These are phyloP conservation scores for Aspergillus sp. DNA, from an alignment of 2,329 filamentous ascomycete genomes.

Conservation along the genomic window DNA sequence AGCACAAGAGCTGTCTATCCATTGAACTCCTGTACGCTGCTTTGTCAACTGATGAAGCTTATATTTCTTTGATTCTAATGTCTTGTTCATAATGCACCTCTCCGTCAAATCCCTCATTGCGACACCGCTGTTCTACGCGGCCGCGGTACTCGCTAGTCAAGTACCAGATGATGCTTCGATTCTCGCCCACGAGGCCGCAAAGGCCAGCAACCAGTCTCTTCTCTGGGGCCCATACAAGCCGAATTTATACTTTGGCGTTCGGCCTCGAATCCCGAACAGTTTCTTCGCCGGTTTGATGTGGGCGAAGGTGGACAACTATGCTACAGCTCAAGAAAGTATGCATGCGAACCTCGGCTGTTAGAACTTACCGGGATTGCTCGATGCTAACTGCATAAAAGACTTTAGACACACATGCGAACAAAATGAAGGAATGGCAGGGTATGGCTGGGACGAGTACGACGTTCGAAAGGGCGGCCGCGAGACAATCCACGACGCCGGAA, in stretches of 20 bases:
- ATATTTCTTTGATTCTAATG: constrained; percentile 22
- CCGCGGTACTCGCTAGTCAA: constrained; percentile 34
- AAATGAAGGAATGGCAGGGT: constrained; percentile 88
- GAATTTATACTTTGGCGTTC: constrained; percentile 91
- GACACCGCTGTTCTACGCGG: constrained; percentile 33
- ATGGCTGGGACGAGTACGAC: constrained; percentile 98
- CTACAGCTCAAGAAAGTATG: constrained; percentile 75
- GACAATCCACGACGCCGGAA: constrained; percentile 86
- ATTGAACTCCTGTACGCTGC: constrained; percentile 17
- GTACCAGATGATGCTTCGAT: constrained; percentile 39
- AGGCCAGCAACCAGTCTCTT: constrained; percentile 75
- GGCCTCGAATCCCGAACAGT: constrained; percentile 79
- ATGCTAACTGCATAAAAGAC: constrained; percentile 61
- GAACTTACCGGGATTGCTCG: neutral
- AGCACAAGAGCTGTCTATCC: neutral
- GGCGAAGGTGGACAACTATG: constrained; percentile 81
- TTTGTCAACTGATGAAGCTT: constrained; percentile 23
- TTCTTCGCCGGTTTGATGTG: constrained; percentile 85
- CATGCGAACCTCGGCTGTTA: constrained; percentile 21
- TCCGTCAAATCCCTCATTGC: constrained; percentile 32
- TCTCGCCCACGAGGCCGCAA: constrained; percentile 46
- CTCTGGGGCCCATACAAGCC: constrained; percentile 96
- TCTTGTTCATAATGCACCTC: constrained; percentile 37
- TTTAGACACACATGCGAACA: constrained; percentile 97
- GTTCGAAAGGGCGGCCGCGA: constrained; percentile 84